These are phyloP conservation scores for Ceratonia siliqua DNA, from an alignment of 306 rosid species.

Conservation along the genomic window DNA sequence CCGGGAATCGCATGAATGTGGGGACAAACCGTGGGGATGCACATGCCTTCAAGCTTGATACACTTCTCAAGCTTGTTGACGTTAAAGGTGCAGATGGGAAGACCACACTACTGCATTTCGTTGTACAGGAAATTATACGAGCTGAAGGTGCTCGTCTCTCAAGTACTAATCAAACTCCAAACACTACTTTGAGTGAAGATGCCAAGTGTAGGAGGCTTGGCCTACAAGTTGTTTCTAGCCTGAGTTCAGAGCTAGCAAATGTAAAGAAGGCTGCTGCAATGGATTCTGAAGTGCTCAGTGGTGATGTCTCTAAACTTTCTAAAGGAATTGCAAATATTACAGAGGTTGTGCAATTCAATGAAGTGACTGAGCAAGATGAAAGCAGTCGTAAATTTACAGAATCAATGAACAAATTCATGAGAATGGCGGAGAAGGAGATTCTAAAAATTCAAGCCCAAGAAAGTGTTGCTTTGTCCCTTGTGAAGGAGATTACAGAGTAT, in stretches of 20 bases:
- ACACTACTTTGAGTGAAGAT: constrained; percentile 56
- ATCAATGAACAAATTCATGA: constrained; percentile 68
- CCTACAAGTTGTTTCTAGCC: constrained; percentile 75
- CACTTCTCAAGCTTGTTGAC: constrained; percentile 89
- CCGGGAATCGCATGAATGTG: constrained; percentile 96
- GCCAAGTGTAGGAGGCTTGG: constrained; percentile 80
- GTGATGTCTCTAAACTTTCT: constrained; percentile 74
- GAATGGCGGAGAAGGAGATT: constrained; percentile 81
- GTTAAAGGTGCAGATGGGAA: constrained; percentile 92
- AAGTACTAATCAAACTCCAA: constrained; percentile 47
- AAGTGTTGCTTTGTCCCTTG: constrained; percentile 77
- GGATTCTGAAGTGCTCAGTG: constrained; percentile 76
- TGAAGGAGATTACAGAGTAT: constrained; percentile 93
- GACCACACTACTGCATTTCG: constrained; percentile 91
- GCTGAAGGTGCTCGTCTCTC: constrained; percentile 80
- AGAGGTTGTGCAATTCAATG: constrained; percentile 52
- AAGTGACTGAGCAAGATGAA: constrained; percentile 41
- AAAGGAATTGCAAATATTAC: constrained; percentile 58
- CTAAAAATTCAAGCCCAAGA: constrained; percentile 75
- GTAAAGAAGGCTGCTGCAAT: constrained; percentile 94
- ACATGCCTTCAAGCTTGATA: constrained; percentile 94
- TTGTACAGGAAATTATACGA: constrained; percentile 89
- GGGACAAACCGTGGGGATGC: constrained; percentile 98
- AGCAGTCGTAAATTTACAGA: constrained; percentile 52
- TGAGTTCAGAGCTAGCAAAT: constrained; percentile 77